Evolutionary conservation across 306 rosid genomes (phyloP).

Genomic region (Inga oerstediana): DNA sequence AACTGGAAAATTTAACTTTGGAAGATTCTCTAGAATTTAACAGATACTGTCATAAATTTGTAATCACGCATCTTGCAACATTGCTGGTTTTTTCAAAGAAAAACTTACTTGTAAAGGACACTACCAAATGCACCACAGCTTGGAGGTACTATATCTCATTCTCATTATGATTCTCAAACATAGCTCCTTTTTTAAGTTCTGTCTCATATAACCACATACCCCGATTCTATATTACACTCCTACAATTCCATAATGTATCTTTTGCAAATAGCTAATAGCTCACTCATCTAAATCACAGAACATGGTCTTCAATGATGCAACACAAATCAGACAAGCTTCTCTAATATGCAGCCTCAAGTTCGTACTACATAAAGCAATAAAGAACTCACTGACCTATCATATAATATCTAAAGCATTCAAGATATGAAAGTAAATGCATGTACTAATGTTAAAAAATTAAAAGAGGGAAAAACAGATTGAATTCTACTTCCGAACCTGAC

Average conservation of each 20-base stretch:
- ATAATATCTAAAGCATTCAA: background rate
- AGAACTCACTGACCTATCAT: background rate
- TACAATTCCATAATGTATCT: background rate
- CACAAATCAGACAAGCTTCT: background rate
- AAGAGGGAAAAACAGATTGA: background rate
- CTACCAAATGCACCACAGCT: background rate
- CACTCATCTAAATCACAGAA: background rate
- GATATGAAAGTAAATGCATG: background rate
- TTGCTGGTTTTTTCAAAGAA: background rate
- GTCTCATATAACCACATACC: background rate
- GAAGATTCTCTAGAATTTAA: background rate
- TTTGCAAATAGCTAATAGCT: background rate
- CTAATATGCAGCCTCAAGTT: background rate
- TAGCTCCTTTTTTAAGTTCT: background rate
- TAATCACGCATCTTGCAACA: background rate
- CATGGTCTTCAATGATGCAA: background rate
- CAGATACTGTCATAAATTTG: background rate
- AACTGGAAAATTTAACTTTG: background rate
- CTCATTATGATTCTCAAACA: background rate
- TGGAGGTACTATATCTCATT: background rate
- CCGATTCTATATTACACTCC: background rate
- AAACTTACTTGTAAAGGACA: background rate
- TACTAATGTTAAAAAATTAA: background rate
- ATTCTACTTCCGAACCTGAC: slow-evolving; percentile 53
- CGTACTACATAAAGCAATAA: background rate